Evolutionary conservation across 176 grass and related monocot species (phyloP).

Genomic region (Olyra latifolia): DNA sequence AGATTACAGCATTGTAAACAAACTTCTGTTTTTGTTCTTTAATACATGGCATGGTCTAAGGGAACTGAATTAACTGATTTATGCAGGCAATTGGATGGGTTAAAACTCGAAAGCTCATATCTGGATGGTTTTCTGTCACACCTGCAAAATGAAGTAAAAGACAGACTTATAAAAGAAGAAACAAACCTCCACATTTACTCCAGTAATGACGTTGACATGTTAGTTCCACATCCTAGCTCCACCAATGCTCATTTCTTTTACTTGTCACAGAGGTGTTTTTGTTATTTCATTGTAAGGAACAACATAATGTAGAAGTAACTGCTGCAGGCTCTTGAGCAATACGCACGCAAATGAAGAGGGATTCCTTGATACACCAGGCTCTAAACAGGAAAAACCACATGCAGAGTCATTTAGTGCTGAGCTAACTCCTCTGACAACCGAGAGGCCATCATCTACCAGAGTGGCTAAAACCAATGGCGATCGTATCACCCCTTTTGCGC

Average conservation of each 20-base stretch:
- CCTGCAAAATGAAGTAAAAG: constrained; percentile 83
- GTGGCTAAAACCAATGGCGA: constrained; percentile 49
- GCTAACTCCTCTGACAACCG: constrained; percentile 52
- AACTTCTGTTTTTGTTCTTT: neutral
- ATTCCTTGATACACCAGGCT: constrained; percentile 48
- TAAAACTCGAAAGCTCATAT: constrained; percentile 63
- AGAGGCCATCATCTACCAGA: constrained; percentile 58
- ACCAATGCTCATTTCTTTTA: constrained; percentile 17
- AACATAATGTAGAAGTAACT: constrained; percentile 39
- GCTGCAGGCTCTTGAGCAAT: constrained; percentile 74
- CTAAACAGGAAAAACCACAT: constrained; percentile 55
- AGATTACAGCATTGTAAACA: neutral
- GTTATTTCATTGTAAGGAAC: constrained; percentile 26
- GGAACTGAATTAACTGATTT: constrained; percentile 42
- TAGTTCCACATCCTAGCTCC: constrained; percentile 50
- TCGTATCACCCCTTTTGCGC: constrained; percentile 79
- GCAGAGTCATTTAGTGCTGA: constrained; percentile 46
- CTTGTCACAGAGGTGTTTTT: constrained; percentile 1
- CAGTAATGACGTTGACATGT: constrained; percentile 85
- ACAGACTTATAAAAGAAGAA: constrained; percentile 78
- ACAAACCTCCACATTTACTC: constrained; percentile 81
- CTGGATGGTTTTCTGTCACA: constrained; percentile 85
- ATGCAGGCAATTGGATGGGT: constrained; percentile 76
- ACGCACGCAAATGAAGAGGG: constrained; percentile 39
- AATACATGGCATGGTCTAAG: neutral